phyloP scores from a whole-genome alignment of 257 asterid species.

The Nicotiana paniculata region DNA sequence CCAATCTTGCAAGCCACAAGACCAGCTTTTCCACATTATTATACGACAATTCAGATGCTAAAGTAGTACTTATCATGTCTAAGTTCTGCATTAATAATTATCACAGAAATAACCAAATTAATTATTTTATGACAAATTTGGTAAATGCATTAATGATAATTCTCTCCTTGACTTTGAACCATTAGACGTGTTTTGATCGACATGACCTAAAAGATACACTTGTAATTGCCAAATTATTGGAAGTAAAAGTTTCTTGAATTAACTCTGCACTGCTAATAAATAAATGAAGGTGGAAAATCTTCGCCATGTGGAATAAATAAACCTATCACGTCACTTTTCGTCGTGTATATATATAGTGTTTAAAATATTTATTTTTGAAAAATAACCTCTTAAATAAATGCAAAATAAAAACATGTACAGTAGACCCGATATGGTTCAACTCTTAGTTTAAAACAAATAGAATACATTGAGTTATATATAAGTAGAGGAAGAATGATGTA shows the following conservation, averaged over 20 bases:
- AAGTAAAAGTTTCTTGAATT: background rate
- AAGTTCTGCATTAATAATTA: background rate
- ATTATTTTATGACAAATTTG: background rate
- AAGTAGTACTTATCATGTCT: background rate
- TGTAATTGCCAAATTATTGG: too few relatives aligned
- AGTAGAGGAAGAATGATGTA: background rate
- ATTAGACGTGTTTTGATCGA: background rate
- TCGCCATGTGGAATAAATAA: background rate
- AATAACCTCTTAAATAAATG: background rate
- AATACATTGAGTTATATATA: background rate
- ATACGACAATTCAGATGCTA: background rate
- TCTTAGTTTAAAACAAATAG: background rate
- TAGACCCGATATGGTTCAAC: background rate
- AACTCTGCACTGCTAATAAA: background rate
- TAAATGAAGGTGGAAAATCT: background rate
- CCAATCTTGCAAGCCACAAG: slow-evolving; percentile 35
- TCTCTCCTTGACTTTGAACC: background rate
- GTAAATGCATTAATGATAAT: background rate
- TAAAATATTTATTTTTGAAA: background rate
- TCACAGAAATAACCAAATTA: background rate
- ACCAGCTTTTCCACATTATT: slow-evolving; percentile 19
- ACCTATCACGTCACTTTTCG: background rate
- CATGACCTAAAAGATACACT: background rate
- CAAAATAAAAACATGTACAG: background rate
- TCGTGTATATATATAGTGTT: background rate